These are phyloP conservation scores for Saururus chinensis DNA, from an alignment of 164 flowering plant genomes.

Conservation along the genomic window DNA sequence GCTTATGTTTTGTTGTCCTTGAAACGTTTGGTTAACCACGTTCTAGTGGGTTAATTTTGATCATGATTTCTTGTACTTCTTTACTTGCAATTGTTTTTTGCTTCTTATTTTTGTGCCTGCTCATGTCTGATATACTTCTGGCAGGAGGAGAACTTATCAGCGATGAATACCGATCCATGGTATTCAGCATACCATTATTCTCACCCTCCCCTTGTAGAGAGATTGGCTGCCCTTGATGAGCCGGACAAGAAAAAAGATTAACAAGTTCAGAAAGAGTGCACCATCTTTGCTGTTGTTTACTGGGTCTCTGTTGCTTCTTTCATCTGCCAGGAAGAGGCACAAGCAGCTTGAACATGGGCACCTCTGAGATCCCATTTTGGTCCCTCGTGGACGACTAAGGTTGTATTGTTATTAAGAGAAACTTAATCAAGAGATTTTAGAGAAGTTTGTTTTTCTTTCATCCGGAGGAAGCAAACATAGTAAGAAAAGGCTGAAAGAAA, in stretches of 20 bases:
- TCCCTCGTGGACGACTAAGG: neutral
- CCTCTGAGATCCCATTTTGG: neutral
- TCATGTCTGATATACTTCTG: neutral
- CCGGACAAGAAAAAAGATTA: conserved; percentile 58
- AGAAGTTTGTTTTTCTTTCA: neutral
- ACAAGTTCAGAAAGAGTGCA: neutral
- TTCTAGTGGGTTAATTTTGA: neutral
- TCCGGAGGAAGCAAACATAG: too few species aligned
- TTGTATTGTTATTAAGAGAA: neutral
- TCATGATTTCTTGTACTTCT: too few species aligned
- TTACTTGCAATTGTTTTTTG: neutral
- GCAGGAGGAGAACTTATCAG: conserved; percentile 94
- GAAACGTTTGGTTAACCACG: too few species aligned
- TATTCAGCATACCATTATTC: conserved; percentile 97
- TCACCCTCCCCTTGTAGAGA: conserved; percentile 94
- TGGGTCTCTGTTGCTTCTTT: neutral
- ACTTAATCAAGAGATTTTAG: neutral
- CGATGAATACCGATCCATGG: conserved; percentile 98
- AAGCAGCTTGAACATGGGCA: neutral
- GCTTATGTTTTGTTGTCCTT: too few species aligned
- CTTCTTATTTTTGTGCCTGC: neutral
- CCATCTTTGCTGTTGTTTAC: neutral
- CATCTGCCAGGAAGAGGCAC: neutral
- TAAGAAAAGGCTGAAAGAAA: too few species aligned
- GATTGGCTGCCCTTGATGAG: conserved; percentile 68